Conservation (phyloP, 495 filamentous ascomycete genomes). For the Polyplosphaeria fusca region DNA sequence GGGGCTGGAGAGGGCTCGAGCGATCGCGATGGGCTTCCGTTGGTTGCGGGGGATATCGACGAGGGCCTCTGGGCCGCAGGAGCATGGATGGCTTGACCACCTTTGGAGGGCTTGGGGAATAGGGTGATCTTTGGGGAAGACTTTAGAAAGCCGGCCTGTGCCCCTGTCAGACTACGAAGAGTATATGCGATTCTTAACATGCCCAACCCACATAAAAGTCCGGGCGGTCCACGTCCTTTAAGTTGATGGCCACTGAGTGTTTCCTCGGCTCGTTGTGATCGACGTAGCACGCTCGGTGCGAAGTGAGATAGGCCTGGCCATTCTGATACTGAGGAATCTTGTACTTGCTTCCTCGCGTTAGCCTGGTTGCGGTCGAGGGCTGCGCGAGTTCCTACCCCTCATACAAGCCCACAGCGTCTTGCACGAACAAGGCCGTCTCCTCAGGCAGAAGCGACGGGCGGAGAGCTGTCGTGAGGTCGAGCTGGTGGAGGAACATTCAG, state of each 20-base stretch:
- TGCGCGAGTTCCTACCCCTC: conserved; percentile 68
- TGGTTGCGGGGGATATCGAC: conserved; percentile 48
- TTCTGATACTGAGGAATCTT: conserved; percentile 93
- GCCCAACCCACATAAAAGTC: conserved; percentile 72
- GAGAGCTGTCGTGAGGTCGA: conserved; percentile 92
- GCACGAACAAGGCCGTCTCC: conserved; percentile 88
- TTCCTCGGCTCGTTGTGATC: conserved; percentile 84
- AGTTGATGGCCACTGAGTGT: conserved; percentile 76
- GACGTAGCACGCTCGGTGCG: conserved; percentile 92
- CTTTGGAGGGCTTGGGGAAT: conserved; percentile 68
- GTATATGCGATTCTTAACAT: not conserved
- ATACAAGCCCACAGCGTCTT: conserved; percentile 95
- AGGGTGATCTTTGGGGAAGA: conserved; percentile 92
- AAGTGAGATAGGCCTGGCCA: conserved; percentile 93
- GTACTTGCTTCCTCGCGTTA: conserved; percentile 63
- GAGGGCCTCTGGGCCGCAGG: conserved; percentile 36
- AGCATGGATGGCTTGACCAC: conserved; percentile 38
- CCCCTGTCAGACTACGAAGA: conserved; percentile 6
- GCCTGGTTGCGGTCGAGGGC: not conserved
- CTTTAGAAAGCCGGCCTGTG: conserved; percentile 85
- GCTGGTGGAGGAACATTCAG: conserved; percentile 92
- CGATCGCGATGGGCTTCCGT: conserved; percentile 46
- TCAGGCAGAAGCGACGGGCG: conserved; percentile 87
- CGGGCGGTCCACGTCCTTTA: conserved; percentile 85
- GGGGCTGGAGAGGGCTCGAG: conserved; percentile 50